Percentiles rank a stretch among this genome's conserved stretches.
Evolutionary conservation across 352 stramenopile genomes (phyloP).

Genomic region (Phytophthora idaei): DNA sequence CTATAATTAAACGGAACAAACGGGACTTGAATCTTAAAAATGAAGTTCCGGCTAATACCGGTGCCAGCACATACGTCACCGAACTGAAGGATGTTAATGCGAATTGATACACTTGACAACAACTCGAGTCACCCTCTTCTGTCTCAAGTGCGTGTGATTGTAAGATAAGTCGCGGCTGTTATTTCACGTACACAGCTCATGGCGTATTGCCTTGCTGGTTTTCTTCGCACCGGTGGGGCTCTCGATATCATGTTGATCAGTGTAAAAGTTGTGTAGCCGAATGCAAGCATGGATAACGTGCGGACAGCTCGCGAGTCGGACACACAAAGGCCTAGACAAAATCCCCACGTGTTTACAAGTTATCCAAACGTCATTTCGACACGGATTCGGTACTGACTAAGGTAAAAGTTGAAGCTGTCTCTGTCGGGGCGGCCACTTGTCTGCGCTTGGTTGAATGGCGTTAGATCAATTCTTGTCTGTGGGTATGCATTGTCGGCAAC

Average conservation of each 20-base stretch:
- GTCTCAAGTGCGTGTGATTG: background rate
- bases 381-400: too few relatives aligned
- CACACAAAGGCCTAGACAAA: background rate
- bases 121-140: too few relatives aligned
- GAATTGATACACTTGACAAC: too few relatives aligned
- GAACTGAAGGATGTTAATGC: too few relatives aligned
- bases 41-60: too few relatives aligned
- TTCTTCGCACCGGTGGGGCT: background rate
- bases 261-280: background rate
- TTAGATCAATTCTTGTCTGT: background rate
- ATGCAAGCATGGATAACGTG: background rate
- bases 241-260: background rate
- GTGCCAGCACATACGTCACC: too few relatives aligned
- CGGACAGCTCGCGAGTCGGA: background rate
- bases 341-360: too few relatives aligned
- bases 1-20: too few relatives aligned
- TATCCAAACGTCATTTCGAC: too few relatives aligned
- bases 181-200: background rate
- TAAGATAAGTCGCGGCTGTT: background rate
- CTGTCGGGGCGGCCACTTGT: background rate
- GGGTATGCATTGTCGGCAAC: background rate
- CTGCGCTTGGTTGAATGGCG: slow-evolving; percentile 1
- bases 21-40: too few relatives aligned
- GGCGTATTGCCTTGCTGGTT: too few relatives aligned
- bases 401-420: background rate